Conservation (phyloP, 208 protist genomes). For the Herpetomonas muscarum region DNA sequence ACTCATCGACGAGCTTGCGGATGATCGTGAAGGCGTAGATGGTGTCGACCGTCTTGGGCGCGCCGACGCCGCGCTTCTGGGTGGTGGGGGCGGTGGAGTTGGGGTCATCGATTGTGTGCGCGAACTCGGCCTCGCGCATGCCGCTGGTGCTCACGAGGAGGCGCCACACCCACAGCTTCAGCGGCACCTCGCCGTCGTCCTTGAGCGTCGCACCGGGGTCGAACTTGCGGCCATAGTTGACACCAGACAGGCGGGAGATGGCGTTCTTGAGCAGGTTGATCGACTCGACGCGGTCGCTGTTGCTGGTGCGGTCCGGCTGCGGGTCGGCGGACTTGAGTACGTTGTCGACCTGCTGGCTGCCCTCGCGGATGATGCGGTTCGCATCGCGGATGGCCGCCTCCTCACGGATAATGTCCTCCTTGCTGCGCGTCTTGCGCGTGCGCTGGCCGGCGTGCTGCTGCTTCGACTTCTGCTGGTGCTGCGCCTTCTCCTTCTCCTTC, state of each 20-base stretch:
- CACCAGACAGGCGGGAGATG: constrained; percentile 29
- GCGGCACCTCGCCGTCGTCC: constrained; percentile 21
- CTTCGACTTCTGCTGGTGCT: constrained; percentile 9
- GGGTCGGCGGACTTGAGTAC: constrained; percentile 48
- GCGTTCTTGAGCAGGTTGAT: constrained; percentile 24
- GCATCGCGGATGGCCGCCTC: constrained; percentile 54
- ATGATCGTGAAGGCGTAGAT: constrained; percentile 39
- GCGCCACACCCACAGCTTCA: constrained; percentile 73
- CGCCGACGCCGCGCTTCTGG: constrained; percentile 10
- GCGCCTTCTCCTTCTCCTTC: constrained; percentile 22
- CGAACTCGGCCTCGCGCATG: constrained; percentile 72
- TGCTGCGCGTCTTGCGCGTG: constrained; percentile 69
- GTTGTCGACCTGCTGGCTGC: constrained; percentile 39
- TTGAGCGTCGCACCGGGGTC: constrained; percentile 49
- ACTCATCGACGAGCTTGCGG: constrained; percentile 32
- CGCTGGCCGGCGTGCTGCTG: constrained; percentile 65
- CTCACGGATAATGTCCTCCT: constrained; percentile 79
- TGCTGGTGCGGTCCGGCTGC: constrained; percentile 28
- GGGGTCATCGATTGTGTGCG: constrained; percentile 40
- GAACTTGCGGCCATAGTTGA: constrained; percentile 48
- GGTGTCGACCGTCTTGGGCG: constrained; percentile 11
- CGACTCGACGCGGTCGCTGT: constrained; percentile 39
- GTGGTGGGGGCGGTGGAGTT: constrained; percentile 6
- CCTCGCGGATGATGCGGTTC: constrained; percentile 40
- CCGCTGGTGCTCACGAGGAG: constrained; percentile 59